Conservation (phyloP, 768 basidiomycete species). For the Ramaria rubella region DNA sequence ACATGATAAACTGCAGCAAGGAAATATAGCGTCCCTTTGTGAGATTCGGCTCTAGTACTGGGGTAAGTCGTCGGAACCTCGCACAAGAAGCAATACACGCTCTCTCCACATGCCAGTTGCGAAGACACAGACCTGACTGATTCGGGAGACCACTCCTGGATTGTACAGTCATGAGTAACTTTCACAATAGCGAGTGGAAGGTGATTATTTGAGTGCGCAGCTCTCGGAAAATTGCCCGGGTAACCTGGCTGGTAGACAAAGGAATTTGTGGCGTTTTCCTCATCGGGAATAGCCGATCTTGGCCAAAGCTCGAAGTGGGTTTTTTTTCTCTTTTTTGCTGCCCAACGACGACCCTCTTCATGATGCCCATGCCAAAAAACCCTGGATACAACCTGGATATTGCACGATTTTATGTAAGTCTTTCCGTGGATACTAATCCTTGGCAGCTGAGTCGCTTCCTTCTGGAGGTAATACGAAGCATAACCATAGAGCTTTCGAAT, state of each 20-base stretch:
- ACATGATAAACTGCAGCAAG: background rate
- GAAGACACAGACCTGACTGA: constrained; percentile 5
- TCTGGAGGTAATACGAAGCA: no score
- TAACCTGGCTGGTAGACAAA: background rate
- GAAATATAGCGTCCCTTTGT: constrained; percentile 1
- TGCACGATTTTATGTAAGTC: no score
- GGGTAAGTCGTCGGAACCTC: background rate
- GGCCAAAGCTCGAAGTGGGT: background rate
- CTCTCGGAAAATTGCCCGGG: background rate
- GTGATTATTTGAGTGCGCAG: background rate
- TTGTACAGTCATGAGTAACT: background rate
- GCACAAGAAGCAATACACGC: constrained; percentile 9
- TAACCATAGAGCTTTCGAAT: no score
- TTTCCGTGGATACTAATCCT: no score
- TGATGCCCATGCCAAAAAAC: no score
- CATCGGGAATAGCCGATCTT: background rate
- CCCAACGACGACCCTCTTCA: background rate
- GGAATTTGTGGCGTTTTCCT: background rate
- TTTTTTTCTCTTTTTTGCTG: background rate
- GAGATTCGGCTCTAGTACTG: background rate
- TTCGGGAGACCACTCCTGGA: background rate
- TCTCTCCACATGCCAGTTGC: constrained; percentile 8
- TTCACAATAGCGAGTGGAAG: background rate
- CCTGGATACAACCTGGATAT: no score
- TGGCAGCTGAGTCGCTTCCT: no score